These are phyloP conservation scores for Kodamaea sagamina DNA, from an alignment of 805 yeast genomes.

Conservation along the genomic window DNA sequence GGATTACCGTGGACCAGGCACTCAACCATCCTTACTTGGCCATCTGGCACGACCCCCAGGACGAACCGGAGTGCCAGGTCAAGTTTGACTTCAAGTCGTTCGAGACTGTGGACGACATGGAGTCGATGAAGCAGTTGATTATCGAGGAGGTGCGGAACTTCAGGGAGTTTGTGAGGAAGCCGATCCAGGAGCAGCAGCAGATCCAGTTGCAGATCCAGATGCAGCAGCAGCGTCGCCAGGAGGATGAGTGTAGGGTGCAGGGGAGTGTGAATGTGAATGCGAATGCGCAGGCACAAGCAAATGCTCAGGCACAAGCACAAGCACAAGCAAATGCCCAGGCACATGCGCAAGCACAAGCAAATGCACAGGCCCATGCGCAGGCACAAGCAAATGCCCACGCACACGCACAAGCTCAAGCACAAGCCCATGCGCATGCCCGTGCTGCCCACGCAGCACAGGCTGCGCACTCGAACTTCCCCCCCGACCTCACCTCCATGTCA, in stretches of 20 bases:
- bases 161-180: slow-evolving; percentile 79
- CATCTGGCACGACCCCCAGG: slow-evolving; percentile 82
- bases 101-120: slow-evolving; percentile 81
- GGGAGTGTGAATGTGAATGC: slow-evolving; percentile 19
- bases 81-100: slow-evolving; percentile 82
- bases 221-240: slow-evolving; percentile 27
- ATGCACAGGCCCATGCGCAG: slow-evolving; percentile 11
- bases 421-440: slow-evolving; percentile 11
- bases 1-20: slow-evolving; percentile 89
- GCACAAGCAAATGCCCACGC: slow-evolving; percentile 15
- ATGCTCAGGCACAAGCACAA: slow-evolving; percentile 17
- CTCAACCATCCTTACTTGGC: slow-evolving; percentile 83
- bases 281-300: slow-evolving; percentile 15
- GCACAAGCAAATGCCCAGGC: slow-evolving; percentile 12
- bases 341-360: slow-evolving; percentile 19
- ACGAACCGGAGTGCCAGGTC: slow-evolving; percentile 80
- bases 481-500: slow-evolving; percentile 11
- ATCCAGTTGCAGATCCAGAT: slow-evolving; percentile 39
- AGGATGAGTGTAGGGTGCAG: slow-evolving; percentile 25
- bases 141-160: slow-evolving; percentile 76
- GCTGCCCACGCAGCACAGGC: slow-evolving; percentile 7
- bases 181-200: slow-evolving; percentile 56
- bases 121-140: slow-evolving; percentile 72
- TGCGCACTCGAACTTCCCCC: slow-evolving; percentile 5
- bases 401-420: slow-evolving; percentile 18